Percentiles rank a stretch among this genome's conserved stretches.
phyloP scores from a whole-genome alignment of 306 rosid species.

The Quercus gilva region DNA sequence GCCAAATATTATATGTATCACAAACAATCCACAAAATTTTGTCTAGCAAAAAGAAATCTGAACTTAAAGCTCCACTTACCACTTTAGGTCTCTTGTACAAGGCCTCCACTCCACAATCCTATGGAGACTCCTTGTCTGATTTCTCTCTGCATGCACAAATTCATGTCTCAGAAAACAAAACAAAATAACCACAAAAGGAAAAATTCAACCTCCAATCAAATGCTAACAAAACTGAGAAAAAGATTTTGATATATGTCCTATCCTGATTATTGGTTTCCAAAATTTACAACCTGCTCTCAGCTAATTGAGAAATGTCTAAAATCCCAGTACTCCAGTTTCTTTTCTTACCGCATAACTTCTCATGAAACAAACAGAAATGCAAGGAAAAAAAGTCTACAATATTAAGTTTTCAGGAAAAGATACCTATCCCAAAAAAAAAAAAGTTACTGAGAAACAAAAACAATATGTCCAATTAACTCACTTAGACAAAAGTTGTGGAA shows the following conservation, averaged over 20 bases:
- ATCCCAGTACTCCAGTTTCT: slow-evolving; percentile 11
- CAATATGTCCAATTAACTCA: too few relatives aligned
- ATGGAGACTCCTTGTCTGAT: slow-evolving; percentile 69
- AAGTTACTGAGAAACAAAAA: too few relatives aligned
- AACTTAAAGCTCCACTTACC: slow-evolving; percentile 38
- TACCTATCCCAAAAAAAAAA: too few relatives aligned
- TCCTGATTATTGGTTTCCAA: not conserved
- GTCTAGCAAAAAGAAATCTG: not conserved
- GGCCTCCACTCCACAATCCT: slow-evolving; percentile 83
- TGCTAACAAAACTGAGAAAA: slow-evolving; percentile 4
- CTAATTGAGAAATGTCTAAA: slow-evolving; percentile 3
- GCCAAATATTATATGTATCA: not conserved
- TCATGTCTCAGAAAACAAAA: too few relatives aligned
- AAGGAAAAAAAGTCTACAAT: not conserved
- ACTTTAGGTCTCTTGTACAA: slow-evolving; percentile 58
- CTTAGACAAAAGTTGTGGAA: too few relatives aligned
- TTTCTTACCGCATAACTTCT: not conserved
- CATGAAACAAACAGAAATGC: not conserved
- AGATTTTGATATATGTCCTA: too few relatives aligned
- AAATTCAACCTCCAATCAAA: slow-evolving; percentile 1
- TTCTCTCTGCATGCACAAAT: slow-evolving; percentile 39
- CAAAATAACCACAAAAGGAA: not conserved
- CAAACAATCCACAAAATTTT: not conserved
- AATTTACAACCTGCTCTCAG: not conserved
- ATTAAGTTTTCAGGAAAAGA: too few relatives aligned